Base-by-base conservation (phyloP, 768 basidiomycete genomes). In the Dendrothele bispora region DNA sequence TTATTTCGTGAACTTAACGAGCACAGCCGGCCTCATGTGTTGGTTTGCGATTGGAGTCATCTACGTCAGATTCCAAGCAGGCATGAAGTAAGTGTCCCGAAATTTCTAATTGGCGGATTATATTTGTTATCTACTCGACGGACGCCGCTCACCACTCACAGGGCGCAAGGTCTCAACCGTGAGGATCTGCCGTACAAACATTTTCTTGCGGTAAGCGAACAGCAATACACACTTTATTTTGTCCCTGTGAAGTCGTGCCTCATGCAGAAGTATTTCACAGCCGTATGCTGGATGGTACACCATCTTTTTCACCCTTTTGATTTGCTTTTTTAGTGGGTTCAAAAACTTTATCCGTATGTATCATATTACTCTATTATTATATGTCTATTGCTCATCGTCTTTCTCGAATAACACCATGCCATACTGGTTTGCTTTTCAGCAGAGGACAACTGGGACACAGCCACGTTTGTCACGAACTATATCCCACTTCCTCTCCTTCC, bases 101-200 rank as follows among this genome's bases (percentile, higher is more conserved):
- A n/a, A n/a, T n/a, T n/a, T n/a, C n/a, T n/a, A n/a, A n/a, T n/a
- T n/a, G n/a, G n/a, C n/a, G n/a, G n/a, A n/a, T n/a, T n/a, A n/a
- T n/a, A n/a, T n/a, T n/a, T n/a, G n/a, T n/a, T n/a, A n/a, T n/a
- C n/a, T n/a, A n/a, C n/a, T n/a, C n/a, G n/a, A n/a, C n/a, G n/a
- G n/a, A n/a, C n/a, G n/a, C n/a, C n/a, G n/a, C n/a, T n/a, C n/a
- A n/a, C n/a, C n/a, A n/a, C n/a, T n/a, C 49, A 74, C 55, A 66
- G 66, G 42, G 63, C 56, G 0, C 82, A 84, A 41, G 78, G 80
- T 0, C 64, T 82, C 48, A 67, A 73, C 55, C 68, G 78, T 26
- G 49, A 36, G 2, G 69, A 60, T 0, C 70, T 84, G 3, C 82
- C 83, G 1, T 84, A 38, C 54, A 0, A 58, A 73, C 0, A 46